These are phyloP conservation scores for Hermanozyma aechmeae DNA, from an alignment of 805 yeast species.

Conservation along the genomic window DNA sequence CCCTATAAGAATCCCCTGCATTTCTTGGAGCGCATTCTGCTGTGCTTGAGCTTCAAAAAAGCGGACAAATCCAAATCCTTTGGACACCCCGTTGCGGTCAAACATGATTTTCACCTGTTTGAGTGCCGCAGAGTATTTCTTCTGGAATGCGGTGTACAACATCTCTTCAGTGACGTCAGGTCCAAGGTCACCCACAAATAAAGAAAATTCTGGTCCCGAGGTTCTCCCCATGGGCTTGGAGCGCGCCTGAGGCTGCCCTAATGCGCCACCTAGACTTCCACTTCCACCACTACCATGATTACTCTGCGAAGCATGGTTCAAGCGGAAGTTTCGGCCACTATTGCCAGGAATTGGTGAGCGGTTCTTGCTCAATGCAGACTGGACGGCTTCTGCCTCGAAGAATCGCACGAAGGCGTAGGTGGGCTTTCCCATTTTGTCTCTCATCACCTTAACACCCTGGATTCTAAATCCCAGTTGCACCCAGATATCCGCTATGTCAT, in stretches of 20 bases:
- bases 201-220: slow-evolving; percentile 52
- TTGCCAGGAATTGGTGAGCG: slow-evolving; percentile 67
- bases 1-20: slow-evolving; percentile 70
- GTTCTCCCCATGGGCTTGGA: slow-evolving; percentile 1
- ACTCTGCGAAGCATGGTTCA: slow-evolving; percentile 64
- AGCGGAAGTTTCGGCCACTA: slow-evolving; percentile 45
- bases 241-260: too few species aligned
- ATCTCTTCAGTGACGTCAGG: slow-evolving; percentile 62
- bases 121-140: slow-evolving; percentile 58
- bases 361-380: slow-evolving; percentile 55
- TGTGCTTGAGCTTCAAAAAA: slow-evolving; percentile 59
- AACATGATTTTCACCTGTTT: slow-evolving; percentile 70
- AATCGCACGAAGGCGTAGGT: slow-evolving; percentile 76
- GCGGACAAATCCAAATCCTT: slow-evolving; percentile 88
- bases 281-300: neutral
- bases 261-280: neutral
- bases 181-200: slow-evolving; percentile 81
- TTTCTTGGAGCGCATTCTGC: slow-evolving; percentile 62
- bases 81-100: slow-evolving; percentile 50
- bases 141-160: slow-evolving; percentile 56
- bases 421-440: slow-evolving; percentile 42
- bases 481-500: slow-evolving; percentile 62
- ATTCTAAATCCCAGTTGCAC: slow-evolving; percentile 54
- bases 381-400: slow-evolving; percentile 48
- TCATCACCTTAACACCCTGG: slow-evolving; percentile 54